Conservation (phyloP, 768 basidiomycete species). For the Boletus vinaceobasis region DNA sequence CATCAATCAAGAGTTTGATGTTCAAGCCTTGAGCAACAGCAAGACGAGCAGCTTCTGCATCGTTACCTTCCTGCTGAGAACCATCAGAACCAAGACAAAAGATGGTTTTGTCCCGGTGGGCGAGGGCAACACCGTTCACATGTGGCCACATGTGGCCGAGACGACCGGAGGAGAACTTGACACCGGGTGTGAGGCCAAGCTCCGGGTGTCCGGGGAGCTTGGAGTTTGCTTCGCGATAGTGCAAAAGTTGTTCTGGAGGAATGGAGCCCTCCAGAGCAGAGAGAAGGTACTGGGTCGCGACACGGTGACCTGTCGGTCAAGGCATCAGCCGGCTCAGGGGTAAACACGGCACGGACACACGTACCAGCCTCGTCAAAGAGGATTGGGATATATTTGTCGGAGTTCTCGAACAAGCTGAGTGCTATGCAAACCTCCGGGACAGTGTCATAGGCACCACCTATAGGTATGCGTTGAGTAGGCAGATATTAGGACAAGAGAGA, state of each 20-base stretch:
- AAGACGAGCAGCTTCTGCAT: slow-evolving; percentile 84
- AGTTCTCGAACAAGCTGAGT: slow-evolving; percentile 64
- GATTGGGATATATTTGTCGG: slow-evolving; percentile 61
- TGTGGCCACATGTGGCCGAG: slow-evolving; percentile 89
- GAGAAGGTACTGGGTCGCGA: slow-evolving; percentile 85
- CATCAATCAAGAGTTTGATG: slow-evolving; percentile 84
- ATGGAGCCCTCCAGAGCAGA: slow-evolving; percentile 72
- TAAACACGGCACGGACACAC: slow-evolving; percentile 16
- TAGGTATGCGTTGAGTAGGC: slow-evolving; percentile 13
- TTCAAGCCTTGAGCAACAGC: slow-evolving; percentile 82
- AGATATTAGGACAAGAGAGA: background rate
- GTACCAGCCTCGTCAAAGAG: slow-evolving; percentile 81
- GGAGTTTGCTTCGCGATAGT: slow-evolving; percentile 83
- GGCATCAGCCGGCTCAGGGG: background rate
- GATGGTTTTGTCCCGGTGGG: slow-evolving; percentile 70
- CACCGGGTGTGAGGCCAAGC: slow-evolving; percentile 84
- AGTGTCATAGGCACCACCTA: slow-evolving; percentile 68
- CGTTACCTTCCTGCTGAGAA: slow-evolving; percentile 89
- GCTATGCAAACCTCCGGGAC: slow-evolving; percentile 83
- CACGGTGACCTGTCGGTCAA: slow-evolving; percentile 65
- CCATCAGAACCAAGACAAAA: slow-evolving; percentile 89
- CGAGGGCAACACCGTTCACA: slow-evolving; percentile 82
- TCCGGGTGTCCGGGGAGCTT: slow-evolving; percentile 89
- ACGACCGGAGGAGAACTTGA: slow-evolving; percentile 92
- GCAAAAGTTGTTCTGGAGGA: slow-evolving; percentile 72